Percentiles rank a stretch among this genome's conserved stretches.
Evolutionary conservation across 164 flowering plant species (phyloP).

Genomic region (Vitis vinifera): DNA sequence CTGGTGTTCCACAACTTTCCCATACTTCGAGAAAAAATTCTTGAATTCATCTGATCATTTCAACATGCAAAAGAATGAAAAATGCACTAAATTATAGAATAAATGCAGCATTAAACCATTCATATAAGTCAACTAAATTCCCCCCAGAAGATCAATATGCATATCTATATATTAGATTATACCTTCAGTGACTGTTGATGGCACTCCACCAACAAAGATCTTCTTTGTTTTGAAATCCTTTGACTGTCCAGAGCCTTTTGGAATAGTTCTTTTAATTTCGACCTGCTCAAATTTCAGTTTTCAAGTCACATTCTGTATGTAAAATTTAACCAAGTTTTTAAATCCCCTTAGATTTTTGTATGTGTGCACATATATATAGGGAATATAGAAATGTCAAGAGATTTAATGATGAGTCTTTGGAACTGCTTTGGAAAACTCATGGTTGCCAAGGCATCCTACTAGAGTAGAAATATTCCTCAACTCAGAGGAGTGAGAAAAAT

Average conservation of each 20-base stretch:
- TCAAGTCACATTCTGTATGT: background rate
- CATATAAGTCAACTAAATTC: background rate
- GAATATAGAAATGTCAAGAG: too few relatives aligned
- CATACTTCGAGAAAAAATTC: conserved; percentile 65
- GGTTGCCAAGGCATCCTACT: too few relatives aligned
- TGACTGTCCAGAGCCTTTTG: conserved; percentile 54
- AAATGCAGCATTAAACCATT: background rate
- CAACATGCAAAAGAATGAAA: background rate
- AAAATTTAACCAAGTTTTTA: background rate
- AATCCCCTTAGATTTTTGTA: too few relatives aligned
- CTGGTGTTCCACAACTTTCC: conserved; percentile 66
- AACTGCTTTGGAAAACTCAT: too few relatives aligned
- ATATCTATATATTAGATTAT: background rate
- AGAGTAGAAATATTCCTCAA: too few relatives aligned
- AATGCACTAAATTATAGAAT: background rate
- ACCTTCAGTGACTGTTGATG: conserved; percentile 60
- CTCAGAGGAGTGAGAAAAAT: too few relatives aligned
- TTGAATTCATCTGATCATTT: conserved; percentile 54
- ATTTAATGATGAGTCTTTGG: too few relatives aligned
- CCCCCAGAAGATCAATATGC: too few relatives aligned
- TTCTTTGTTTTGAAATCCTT: conserved; percentile 70
- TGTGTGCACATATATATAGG: too few relatives aligned
- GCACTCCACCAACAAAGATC: conserved; percentile 80
- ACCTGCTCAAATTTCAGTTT: conserved; percentile 36
- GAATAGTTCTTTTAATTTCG: conserved; percentile 73